Conservation (phyloP, 805 yeast species). For the Barnettozyma salicaria region DNA sequence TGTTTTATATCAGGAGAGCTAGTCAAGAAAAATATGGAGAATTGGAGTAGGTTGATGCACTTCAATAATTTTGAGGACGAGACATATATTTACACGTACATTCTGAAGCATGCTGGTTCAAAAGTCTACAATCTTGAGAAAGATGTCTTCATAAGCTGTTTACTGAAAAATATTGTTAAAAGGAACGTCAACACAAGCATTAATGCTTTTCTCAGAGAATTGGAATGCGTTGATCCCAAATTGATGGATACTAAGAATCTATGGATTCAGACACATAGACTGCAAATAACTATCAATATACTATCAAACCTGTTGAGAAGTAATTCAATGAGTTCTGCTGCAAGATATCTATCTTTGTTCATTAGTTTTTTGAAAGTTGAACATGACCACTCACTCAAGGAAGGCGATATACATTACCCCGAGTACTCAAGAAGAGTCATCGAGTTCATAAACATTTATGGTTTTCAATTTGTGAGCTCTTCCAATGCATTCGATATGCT, state of each 20-base stretch:
- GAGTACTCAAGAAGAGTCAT: constrained; percentile 13
- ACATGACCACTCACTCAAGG: constrained; percentile 5
- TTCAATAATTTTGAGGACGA: constrained; percentile 22
- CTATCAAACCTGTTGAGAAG: constrained; percentile 15
- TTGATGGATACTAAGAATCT: constrained; percentile 11
- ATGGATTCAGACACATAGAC: constrained; percentile 18
- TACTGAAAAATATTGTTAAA: constrained; percentile 16
- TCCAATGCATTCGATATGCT: constrained; percentile 14
- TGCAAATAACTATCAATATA: constrained; percentile 16
- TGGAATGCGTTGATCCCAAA: constrained; percentile 17
- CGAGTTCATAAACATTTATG: constrained; percentile 18
- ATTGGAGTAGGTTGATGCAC: constrained; percentile 22
- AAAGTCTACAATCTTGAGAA: constrained; percentile 16
- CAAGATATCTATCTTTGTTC: constrained; percentile 16
- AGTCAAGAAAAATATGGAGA: constrained; percentile 15
- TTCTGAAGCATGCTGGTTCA: constrained; percentile 17
- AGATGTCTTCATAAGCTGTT: constrained; percentile 12
- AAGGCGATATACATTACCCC: constrained; percentile 7
- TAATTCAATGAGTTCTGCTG: constrained; percentile 7
- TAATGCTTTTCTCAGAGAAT: constrained; percentile 16
- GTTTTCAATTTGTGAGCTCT: constrained; percentile 12
- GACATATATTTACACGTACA: constrained; percentile 16
- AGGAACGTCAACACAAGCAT: constrained; percentile 12
- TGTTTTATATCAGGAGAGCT: constrained; percentile 15
- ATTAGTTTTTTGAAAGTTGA: constrained; percentile 15